A percentile compares a stretch with the other conserved stretches of the same genome.
phyloP scores from a whole-genome alignment of 2,329 filamentous ascomycete genomes.

The Colletotrichum eleusines region DNA sequence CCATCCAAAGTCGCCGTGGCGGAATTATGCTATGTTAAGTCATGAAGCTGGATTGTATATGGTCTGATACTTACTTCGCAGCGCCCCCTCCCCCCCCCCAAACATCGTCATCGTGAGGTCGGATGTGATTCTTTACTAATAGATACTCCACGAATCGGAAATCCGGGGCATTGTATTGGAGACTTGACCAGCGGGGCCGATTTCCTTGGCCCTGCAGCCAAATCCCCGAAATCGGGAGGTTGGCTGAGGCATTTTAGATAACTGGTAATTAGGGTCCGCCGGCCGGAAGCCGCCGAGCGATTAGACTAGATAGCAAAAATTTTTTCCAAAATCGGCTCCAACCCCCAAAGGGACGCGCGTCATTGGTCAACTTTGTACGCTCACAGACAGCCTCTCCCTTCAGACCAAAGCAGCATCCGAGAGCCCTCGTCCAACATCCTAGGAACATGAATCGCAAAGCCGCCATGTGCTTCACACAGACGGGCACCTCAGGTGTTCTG shows the following conservation, averaged over 20 bases:
- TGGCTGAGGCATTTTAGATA: background rate
- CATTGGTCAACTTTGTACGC: background rate
- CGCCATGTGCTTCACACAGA: background rate
- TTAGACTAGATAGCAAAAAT: background rate
- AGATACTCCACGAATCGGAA: background rate
- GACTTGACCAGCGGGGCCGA: background rate
- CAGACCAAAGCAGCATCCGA: too few relatives aligned
- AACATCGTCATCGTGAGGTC: background rate
- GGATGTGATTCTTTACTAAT: background rate
- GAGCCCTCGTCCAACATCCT: background rate
- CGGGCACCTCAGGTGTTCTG: background rate
- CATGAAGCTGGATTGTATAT: background rate
- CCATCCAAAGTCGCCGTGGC: background rate
- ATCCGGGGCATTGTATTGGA: background rate
- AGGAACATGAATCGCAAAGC: background rate
- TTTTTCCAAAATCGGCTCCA: background rate
- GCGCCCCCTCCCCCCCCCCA: too few relatives aligned
- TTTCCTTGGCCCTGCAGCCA: background rate
- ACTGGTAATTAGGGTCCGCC: too few relatives aligned
- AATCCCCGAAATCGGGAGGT: constrained; percentile 11
- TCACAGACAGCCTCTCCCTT: too few relatives aligned
- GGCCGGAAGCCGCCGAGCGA: background rate
- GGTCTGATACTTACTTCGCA: background rate
- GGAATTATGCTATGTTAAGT: too few relatives aligned
- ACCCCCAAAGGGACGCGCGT: background rate